phyloP scores from a whole-genome alignment of 2,329 filamentous ascomycete genomes.

The Claviceps sp. region DNA sequence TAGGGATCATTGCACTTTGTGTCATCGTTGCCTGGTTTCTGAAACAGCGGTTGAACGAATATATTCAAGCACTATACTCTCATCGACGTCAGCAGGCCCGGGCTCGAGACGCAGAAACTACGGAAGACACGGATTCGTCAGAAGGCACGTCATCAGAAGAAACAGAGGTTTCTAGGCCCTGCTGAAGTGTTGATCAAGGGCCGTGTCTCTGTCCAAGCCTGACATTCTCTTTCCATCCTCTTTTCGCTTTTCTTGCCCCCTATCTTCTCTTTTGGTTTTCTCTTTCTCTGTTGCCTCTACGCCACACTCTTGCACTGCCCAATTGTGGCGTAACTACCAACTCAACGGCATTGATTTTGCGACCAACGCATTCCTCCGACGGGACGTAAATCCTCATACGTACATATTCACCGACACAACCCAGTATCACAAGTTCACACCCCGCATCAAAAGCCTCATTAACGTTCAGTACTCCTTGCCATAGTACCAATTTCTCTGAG shows the following conservation, averaged over 20 bases:
- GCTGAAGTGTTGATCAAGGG: not conserved
- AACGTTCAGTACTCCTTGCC: not conserved
- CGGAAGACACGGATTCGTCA: not conserved
- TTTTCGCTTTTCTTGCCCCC: not conserved
- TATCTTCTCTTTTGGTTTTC: not conserved
- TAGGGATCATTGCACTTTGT: constrained; percentile 18
- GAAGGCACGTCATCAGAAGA: not conserved
- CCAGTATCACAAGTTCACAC: not conserved
- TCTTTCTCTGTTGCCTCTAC: not conserved
- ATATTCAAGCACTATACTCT: constrained; percentile 15
- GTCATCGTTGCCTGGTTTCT: constrained; percentile 17
- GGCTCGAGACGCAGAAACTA: not conserved
- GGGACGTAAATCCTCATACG: not conserved
- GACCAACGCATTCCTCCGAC: not conserved
- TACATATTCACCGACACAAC: not conserved
- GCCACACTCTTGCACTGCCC: not conserved
- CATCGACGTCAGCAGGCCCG: constrained; percentile 6
- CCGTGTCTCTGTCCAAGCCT: not conserved
- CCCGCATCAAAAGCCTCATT: not conserved
- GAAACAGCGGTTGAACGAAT: constrained; percentile 16
- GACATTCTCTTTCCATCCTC: not conserved
- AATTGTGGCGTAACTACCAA: not conserved
- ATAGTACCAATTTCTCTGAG: not conserved
- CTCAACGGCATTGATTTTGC: not conserved
- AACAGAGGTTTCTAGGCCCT: not conserved